Evolutionary conservation across 805 yeast genomes (phyloP).

Genomic region (Maudiozyma saulgeensis): DNA sequence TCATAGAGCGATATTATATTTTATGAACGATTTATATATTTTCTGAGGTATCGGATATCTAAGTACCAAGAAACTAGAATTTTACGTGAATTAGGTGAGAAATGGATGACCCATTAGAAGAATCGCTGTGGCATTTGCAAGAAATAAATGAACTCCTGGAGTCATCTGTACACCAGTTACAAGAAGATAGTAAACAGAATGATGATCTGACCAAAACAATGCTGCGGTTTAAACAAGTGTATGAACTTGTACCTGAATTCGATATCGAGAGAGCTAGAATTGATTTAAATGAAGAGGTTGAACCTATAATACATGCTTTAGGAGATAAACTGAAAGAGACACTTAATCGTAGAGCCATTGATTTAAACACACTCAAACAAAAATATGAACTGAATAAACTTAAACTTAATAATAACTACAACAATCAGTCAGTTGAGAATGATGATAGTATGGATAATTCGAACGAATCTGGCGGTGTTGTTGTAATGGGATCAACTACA

Average conservation of each 20-base stretch:
- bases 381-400: conserved; percentile 23
- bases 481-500: conserved; percentile 26
- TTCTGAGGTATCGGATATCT: background rate
- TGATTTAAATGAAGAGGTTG: conserved; percentile 26
- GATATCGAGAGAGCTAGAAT: conserved; percentile 28
- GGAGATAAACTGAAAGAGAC: conserved; percentile 22
- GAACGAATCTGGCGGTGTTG: conserved; percentile 19
- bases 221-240: conserved; percentile 21
- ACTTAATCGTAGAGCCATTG: conserved; percentile 19
- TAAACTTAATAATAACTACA: conserved; percentile 14
- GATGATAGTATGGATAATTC: conserved; percentile 5
- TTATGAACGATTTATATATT: no score
- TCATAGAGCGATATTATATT: background rate
- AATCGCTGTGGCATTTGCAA: conserved; percentile 16
- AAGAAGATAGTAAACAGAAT: conserved; percentile 13
- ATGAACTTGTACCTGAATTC: conserved; percentile 26
- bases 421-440: conserved; percentile 1
- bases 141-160: conserved; percentile 15
- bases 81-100: background rate
- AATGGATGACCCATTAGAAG: conserved; percentile 21
- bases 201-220: conserved; percentile 16
- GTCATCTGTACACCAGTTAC: conserved; percentile 14
- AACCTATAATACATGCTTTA: conserved; percentile 22
- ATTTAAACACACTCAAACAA: conserved; percentile 22
- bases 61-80: background rate